Percentiles rank a stretch among this genome's conserved stretches.
Conservation (phyloP, 2,329 filamentous ascomycete genomes). For the Cladosporium sp. region DNA sequence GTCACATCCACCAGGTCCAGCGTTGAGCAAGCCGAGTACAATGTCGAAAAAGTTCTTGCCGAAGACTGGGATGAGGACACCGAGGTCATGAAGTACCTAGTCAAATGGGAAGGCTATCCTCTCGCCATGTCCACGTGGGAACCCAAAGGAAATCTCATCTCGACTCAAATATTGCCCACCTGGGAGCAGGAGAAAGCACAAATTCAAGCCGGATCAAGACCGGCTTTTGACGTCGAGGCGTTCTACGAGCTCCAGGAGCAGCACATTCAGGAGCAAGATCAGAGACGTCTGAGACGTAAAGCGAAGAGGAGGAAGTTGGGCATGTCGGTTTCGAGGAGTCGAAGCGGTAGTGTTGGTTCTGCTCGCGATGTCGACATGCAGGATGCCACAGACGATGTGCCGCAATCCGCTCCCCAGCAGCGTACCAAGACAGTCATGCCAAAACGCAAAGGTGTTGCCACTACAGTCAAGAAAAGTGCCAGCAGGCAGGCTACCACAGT, state of each 20-base stretch:
- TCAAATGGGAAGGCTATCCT: constrained; percentile 32
- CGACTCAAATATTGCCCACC: constrained; percentile 14
- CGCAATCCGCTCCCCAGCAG: not conserved
- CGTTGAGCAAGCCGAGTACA: constrained; percentile 22
- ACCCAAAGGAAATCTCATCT: constrained; percentile 19
- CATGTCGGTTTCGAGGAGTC: constrained; percentile 3
- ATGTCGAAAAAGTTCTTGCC: constrained; percentile 29
- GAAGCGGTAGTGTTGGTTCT: constrained; percentile 13
- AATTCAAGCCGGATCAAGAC: not conserved
- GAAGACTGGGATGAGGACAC: constrained; percentile 16
- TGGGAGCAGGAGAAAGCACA: constrained; percentile 23
- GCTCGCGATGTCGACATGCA: constrained; percentile 13
- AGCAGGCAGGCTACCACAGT: not conserved
- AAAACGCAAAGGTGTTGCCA: constrained; percentile 21
- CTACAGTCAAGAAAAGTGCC: constrained; percentile 13
- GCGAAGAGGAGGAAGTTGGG: constrained; percentile 24
- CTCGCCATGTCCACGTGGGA: constrained; percentile 28
- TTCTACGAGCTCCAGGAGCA: constrained; percentile 18
- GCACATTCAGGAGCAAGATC: constrained; percentile 11
- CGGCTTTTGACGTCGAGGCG: constrained; percentile 22
- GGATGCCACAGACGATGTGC: constrained; percentile 8
- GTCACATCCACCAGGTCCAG: constrained; percentile 24
- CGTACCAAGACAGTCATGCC: not conserved
- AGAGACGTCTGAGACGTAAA: constrained; percentile 18
- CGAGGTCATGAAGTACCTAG: constrained; percentile 19